Base-by-base conservation (phyloP, 805 yeast species). In the Ogataea haglerorum region DNA sequence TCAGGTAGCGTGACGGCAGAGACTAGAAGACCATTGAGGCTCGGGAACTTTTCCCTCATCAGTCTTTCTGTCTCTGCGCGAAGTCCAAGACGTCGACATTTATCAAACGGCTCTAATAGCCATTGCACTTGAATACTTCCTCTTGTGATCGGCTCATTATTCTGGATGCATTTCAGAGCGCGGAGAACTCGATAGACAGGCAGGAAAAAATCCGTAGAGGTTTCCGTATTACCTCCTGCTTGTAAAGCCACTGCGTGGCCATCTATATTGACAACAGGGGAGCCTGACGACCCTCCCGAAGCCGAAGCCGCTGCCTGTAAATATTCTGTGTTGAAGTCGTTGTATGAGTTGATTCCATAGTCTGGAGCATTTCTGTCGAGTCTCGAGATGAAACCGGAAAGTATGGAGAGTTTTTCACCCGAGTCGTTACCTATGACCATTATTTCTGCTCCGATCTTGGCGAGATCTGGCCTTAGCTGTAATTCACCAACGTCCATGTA, bases 231-330 rank as follows among this genome's bases (percentile, higher is more conserved):
- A 3, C 97, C 97, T 56, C 97, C 97, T 2, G 97, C 97, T 63
- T 88, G 96, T 38, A 90, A 67, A 0, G 97, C 96, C 14, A 90
- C 86, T 0, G 91, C 96, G 55, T 78, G 64, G 3, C 96, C 96
- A 51, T 85, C 82, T 31, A 83, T 79, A 60, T 88, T 83, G 2
- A 90, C 95, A n/a, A 90, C 97, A 0, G 97, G 97, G 3, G 96
- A 87, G 7, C 97, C 97, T 35, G 93, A 82, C 3, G 96, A 88
- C 3, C 97, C 97, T 22, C 97, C 97, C 13, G 95, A 83, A 0
- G 97, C 96, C 45, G 89, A 78, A 1, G 97, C 96, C 6, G 97
- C 96, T 1, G 96, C 96, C 64, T 89, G 96, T 41, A 89, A 86
- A 63, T 89, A 89, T 61, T 86, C 95, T 1, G 96, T 88, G 60